Conservation (phyloP, 2,329 filamentous ascomycete species). For the Exserohilum rostratum region DNA sequence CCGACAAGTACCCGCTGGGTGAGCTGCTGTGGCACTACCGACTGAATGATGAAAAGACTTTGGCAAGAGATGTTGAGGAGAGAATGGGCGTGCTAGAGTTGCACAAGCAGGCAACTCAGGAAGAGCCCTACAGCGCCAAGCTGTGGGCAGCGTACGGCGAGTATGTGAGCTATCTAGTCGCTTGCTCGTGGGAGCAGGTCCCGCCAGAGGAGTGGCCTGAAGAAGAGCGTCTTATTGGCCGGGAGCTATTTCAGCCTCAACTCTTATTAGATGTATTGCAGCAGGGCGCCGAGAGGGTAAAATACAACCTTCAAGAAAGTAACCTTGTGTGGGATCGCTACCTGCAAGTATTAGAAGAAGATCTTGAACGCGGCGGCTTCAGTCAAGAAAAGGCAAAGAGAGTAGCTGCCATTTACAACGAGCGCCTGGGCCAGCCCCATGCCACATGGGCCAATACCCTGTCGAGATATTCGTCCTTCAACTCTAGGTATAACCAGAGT, state of each 20-base stretch:
- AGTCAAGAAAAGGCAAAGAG: slow-evolving; percentile 64
- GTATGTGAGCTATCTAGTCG: slow-evolving; percentile 75
- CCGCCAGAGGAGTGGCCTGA: slow-evolving; percentile 58
- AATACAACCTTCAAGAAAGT: slow-evolving; percentile 77
- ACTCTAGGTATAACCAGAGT: slow-evolving; percentile 72
- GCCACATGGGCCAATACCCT: slow-evolving; percentile 76
- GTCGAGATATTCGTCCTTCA: slow-evolving; percentile 74
- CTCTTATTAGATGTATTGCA: slow-evolving; percentile 72
- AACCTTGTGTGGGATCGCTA: slow-evolving; percentile 81
- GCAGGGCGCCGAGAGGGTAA: slow-evolving; percentile 72
- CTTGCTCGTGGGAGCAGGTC: slow-evolving; percentile 64
- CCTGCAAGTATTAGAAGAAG: slow-evolving; percentile 72
- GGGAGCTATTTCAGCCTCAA: slow-evolving; percentile 73
- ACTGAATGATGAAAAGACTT: slow-evolving; percentile 72
- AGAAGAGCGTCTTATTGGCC: slow-evolving; percentile 72
- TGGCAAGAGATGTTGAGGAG: slow-evolving; percentile 66
- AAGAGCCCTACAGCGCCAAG: slow-evolving; percentile 74
- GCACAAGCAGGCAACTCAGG: slow-evolving; percentile 70
- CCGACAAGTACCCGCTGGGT: slow-evolving; percentile 70
- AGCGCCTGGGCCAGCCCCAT: slow-evolving; percentile 75
- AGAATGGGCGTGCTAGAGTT: slow-evolving; percentile 74
- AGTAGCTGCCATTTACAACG: slow-evolving; percentile 71
- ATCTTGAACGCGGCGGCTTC: slow-evolving; percentile 63
- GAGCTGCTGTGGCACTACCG: slow-evolving; percentile 80
- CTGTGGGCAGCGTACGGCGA: slow-evolving; percentile 81